These are phyloP conservation scores for Rhizophagus sp. DNA, from an alignment of 192 early-diverging fungal species.

Conservation along the genomic window DNA sequence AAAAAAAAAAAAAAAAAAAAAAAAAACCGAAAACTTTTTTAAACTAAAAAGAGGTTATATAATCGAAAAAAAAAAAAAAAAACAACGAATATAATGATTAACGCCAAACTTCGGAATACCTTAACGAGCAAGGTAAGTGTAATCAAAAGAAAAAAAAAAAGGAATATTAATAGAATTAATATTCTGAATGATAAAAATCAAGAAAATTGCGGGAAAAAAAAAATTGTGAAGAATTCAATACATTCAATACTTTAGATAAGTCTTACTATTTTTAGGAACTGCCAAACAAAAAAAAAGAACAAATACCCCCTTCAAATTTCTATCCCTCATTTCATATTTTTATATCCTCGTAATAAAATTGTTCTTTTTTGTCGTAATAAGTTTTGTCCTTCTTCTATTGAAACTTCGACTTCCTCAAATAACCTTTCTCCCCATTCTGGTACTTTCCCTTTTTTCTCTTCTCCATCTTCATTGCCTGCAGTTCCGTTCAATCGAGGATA, in stretches of 20 bases:
- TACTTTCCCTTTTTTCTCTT: background rate
- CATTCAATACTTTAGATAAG: background rate
- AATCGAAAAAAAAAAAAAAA: background rate
- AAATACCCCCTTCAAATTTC: background rate
- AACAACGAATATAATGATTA: background rate
- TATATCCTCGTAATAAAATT: background rate
- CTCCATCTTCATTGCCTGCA: background rate
- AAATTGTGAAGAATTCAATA: no score
- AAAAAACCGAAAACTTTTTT: background rate
- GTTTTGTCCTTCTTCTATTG: constrained; percentile 14
- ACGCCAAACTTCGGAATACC: background rate
- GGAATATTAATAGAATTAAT: background rate
- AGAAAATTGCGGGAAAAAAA: background rate
- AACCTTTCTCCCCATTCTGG: constrained; percentile 28
- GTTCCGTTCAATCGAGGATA: constrained; percentile 28
- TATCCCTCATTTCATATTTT: background rate
- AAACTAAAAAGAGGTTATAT: background rate
- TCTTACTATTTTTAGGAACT: background rate
- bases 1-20: background rate
- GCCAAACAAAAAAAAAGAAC: background rate
- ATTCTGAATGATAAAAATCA: background rate
- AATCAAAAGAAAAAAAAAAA: background rate
- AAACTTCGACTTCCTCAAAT: constrained; percentile 8
- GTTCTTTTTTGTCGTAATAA: constrained; percentile 19
- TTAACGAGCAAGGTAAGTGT: background rate